Evolutionary conservation across 2,329 filamentous ascomycete genomes (phyloP).

Genomic region (Alternaria conjuncta): DNA sequence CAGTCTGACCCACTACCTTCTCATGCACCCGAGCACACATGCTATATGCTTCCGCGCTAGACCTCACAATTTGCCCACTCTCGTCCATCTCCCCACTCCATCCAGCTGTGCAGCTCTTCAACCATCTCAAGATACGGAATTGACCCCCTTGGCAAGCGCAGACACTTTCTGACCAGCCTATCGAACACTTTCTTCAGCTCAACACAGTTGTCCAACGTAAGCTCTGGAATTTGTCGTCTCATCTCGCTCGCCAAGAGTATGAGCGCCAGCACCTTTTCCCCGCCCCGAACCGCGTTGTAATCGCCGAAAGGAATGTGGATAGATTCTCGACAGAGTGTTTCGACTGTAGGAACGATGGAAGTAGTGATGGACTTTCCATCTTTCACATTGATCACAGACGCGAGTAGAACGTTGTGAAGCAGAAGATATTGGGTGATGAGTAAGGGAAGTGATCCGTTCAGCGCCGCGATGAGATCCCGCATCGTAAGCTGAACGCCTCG

Average conservation of each 20-base stretch:
- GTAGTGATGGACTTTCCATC: background rate
- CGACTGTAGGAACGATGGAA: background rate
- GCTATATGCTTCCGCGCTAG: background rate
- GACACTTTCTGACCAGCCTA: background rate
- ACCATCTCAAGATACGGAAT: background rate
- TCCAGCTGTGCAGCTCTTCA: background rate
- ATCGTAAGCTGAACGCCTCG: background rate
- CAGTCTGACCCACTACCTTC: no score
- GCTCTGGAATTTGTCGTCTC: background rate
- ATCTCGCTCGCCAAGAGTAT: background rate
- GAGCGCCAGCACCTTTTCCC: background rate
- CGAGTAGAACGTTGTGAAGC: background rate
- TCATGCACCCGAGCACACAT: no score
- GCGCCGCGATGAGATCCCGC: background rate
- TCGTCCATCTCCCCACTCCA: background rate
- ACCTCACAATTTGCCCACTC: background rate
- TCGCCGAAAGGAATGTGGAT: background rate
- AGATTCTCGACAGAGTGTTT: background rate
- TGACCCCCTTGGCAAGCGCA: background rate
- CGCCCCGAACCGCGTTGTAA: background rate
- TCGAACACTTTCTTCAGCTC: background rate
- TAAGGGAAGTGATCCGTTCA: background rate
- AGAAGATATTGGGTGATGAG: background rate
- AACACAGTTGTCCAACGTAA: background rate
- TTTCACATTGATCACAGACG: background rate